Base-by-base conservation (phyloP, 805 yeast species). In the Nematodospora valgi region DNA sequence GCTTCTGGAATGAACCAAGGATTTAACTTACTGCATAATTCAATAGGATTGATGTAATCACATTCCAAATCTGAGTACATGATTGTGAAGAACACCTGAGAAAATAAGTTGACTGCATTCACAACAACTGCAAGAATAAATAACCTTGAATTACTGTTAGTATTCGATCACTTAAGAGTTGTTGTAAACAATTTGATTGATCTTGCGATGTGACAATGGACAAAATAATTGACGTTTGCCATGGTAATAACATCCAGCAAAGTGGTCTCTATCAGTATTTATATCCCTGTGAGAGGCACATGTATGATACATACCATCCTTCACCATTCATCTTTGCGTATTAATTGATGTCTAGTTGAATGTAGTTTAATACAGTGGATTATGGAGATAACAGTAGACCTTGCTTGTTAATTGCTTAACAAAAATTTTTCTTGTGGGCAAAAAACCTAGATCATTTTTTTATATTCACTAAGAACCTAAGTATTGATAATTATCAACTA, bases 21-120 rank as follows among this genome's bases (percentile, higher is more conserved):
- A 72, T 93, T 93, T 58, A 93, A 77, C 54, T 86, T 82, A 68
- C 86, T 86, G 68, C 98, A 93, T 51, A 93, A 74, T 65, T 91
- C 98, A 58, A 91, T 87, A 38, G 98, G 98, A 62, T 91, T 93
- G 68, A 91, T 89, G 72, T 91, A 93, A 63, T 93, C 98, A 55
- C 89, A 81, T 64, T 86, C 98, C 61, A 89, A 74, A 64, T 89
- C 98, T 46, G 95, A 85, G 70, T 85, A 91, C 82, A 88, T 80
- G 64, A 89, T 88, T 32, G 96, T 87, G 75, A 89, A 89, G 62
- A 85, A 93, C 38, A 89, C 97, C 68, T 89, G 97, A 25, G 85
- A 71, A 57, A 91, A 88, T 64, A 91, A 72, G 72, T 85, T 87
- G 49, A 84, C 76, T 40, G 95, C 93, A 64, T 91, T 91, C 44